Evolutionary conservation across 2,329 filamentous ascomycete species (phyloP), one percentile per base, ranked within the genome.

Genomic region (Claviceps quebecensis): DNA sequence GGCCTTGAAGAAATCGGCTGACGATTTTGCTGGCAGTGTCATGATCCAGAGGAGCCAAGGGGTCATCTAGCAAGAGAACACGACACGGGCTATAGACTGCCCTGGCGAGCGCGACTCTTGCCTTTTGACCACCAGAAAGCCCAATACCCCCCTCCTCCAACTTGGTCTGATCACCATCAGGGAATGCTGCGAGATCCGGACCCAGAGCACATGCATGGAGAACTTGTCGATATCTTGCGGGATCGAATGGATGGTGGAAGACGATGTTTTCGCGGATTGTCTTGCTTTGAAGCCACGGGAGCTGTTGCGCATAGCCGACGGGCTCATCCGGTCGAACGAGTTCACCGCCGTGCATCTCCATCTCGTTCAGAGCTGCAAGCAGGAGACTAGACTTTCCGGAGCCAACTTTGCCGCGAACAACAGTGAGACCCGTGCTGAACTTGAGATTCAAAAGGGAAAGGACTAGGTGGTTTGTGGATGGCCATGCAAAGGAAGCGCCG

Each of bases 401-500:
- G 1, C 79, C 80, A 19, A 82, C 79, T 45, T 75, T 76, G 16
- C 80, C 80, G 45, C 74, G 76, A 2, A 83, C 64, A 0, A 81
- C 66, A 0, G 73, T 78, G 4, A 83, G 65, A 0, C 78, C 77
- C 0, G 68, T 61, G 9, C 64, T 60, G 48, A 80, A 77, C 1
- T 59, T 62, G 9, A 80, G 56, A 13, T 69, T 66, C 13, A 80
- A 62, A 16, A 72, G 60, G 6, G 66, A 63, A 7, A 83, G 65
- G 0, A 80, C 71, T 4, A 75, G 69, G 7, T 73, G 71, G 2
- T 72, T 63, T 0, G 77, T 77, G 0, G 86, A 86, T 0, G 89
- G 87, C 84, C 89, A 95, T 0, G 84, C 78, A 61, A 94, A 94
- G 0, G 81, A 82, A 4, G 86, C 86, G 29, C 78, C 67, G 2